Conservation (phyloP, 108 stramenopile species). For the Pseudonitzschia multiseries region DNA sequence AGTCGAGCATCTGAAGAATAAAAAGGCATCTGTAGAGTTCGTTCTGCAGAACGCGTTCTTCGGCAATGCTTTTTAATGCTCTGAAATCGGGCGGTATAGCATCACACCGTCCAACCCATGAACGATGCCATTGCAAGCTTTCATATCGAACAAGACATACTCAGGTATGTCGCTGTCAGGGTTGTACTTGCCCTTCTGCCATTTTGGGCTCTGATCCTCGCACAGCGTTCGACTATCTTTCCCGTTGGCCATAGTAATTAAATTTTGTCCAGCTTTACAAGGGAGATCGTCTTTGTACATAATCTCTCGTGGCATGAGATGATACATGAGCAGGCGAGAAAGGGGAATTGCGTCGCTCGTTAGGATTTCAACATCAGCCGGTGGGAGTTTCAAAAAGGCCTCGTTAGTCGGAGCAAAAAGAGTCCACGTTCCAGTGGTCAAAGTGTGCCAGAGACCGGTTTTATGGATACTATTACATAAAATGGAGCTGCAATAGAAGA, state of each 20-base stretch:
- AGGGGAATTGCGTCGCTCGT: constrained; percentile 19
- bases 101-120: constrained; percentile 6
- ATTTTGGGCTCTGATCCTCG: background rate
- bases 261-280: constrained; percentile 10
- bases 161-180: constrained; percentile 14
- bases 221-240: constrained; percentile 31
- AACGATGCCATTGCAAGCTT: constrained; percentile 46
- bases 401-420: constrained; percentile 50
- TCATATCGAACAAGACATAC: constrained; percentile 34
- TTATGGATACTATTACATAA: background rate
- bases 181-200: constrained; percentile 37
- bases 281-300: constrained; percentile 16
- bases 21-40: background rate
- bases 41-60: background rate
- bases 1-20: background rate
- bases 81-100: constrained; percentile 2
- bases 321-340: constrained; percentile 20
- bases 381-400: constrained; percentile 37
- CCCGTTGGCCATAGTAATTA: constrained; percentile 38
- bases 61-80: background rate
- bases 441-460: constrained; percentile 7
- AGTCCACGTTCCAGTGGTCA: constrained; percentile 13
- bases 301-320: constrained; percentile 3
- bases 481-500: constrained; percentile 26
- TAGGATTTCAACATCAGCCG: background rate